Conservation (phyloP, 1,139 yeast genomes). For the Zygosaccharomyces sapae region DNA sequence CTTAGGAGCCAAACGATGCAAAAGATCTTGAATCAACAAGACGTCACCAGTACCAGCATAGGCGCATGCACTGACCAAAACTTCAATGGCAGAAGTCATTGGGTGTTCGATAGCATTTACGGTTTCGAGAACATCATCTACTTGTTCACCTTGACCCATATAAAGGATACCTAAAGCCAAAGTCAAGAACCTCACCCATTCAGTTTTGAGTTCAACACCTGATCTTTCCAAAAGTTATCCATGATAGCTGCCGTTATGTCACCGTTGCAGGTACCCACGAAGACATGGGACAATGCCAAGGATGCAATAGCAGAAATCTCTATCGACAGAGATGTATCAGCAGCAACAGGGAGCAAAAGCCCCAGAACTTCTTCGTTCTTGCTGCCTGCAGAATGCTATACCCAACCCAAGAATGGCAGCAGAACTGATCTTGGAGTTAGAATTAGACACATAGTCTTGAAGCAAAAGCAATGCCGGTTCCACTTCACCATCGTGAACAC, state of each 20-base stretch:
- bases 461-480: conserved; percentile 86
- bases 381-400: conserved; percentile 91
- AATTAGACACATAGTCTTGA: conserved; percentile 69
- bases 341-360: conserved; percentile 72
- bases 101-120: conserved; percentile 95
- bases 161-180: conserved; percentile 87
- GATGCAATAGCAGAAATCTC: conserved; percentile 87
- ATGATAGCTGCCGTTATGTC: conserved; percentile 87
- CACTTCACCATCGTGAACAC: conserved; percentile 86
- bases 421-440: conserved; percentile 55
- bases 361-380: conserved; percentile 79
- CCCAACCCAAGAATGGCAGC: conserved; percentile 91
- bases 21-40: conserved; percentile 82
- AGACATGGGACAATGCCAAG: conserved; percentile 86
- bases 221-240: conserved; percentile 89
- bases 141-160: conserved; percentile 92
- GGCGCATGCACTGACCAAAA: conserved; percentile 87
- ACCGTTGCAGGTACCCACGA: conserved; percentile 94
- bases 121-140: conserved; percentile 91
- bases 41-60: conserved; percentile 98
- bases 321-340: conserved; percentile 70
- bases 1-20: conserved; percentile 78
- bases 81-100: conserved; percentile 82
- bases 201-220: conserved; percentile 67
- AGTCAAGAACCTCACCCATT: conserved; percentile 87